Conservation (phyloP, 352 stramenopile genomes). For the Globisporangium heterothallicum region DNA sequence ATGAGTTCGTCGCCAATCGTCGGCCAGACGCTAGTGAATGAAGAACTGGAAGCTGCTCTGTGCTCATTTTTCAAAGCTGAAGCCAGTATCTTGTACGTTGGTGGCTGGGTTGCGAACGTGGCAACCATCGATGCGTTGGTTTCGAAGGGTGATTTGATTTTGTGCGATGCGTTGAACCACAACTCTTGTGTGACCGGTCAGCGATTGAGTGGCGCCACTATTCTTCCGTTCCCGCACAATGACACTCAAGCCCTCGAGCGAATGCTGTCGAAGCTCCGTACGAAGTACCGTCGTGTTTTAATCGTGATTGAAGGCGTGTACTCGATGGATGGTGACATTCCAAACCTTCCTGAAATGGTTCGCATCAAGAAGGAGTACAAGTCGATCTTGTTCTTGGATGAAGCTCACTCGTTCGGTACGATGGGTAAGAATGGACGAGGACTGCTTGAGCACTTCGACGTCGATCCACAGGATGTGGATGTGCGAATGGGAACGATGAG, state of each 20-base stretch:
- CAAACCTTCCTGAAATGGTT: constrained; percentile 44
- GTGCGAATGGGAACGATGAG: constrained; percentile 72
- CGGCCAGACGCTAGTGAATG: constrained; percentile 64
- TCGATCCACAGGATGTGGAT: constrained; percentile 43
- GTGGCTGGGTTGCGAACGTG: constrained; percentile 75
- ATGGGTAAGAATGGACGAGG: constrained; percentile 50
- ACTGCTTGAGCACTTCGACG: constrained; percentile 47
- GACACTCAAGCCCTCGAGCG: constrained; percentile 65
- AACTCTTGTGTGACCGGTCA: constrained; percentile 76
- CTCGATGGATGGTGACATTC: constrained; percentile 69
- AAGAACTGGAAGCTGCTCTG: constrained; percentile 59
- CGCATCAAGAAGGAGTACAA: constrained; percentile 70
- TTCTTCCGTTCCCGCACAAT: constrained; percentile 77
- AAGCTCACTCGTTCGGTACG: constrained; percentile 64
- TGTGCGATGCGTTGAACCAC: constrained; percentile 78
- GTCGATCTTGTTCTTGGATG: constrained; percentile 49
- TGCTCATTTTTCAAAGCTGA: constrained; percentile 61
- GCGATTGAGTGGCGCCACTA: constrained; percentile 68
- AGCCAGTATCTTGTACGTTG: constrained; percentile 56
- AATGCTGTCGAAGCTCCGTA: constrained; percentile 62
- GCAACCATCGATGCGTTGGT: constrained; percentile 73
- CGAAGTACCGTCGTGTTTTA: constrained; percentile 69
- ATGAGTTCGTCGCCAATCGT: constrained; percentile 83
- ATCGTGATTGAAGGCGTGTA: constrained; percentile 67
- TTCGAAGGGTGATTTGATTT: constrained; percentile 65